Evolutionary conservation across 2,329 filamentous ascomycete genomes (phyloP).

Genomic region (Ophiostoma pallidulum): DNA sequence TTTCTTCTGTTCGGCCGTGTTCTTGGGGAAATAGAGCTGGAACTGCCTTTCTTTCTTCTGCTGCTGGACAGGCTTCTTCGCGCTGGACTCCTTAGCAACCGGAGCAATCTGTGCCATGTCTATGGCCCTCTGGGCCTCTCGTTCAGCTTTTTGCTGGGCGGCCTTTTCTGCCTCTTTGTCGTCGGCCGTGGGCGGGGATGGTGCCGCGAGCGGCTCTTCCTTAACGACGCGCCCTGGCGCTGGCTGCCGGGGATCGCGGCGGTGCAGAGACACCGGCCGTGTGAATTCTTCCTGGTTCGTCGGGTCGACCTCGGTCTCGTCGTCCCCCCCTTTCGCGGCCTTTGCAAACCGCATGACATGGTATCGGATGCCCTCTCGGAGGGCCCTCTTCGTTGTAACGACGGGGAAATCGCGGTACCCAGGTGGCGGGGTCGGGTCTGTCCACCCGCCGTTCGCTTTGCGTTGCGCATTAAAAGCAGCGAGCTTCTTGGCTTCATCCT

Average conservation of each 20-base stretch:
- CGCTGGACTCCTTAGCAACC: slow-evolving; percentile 51
- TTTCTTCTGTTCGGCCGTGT: slow-evolving; percentile 70
- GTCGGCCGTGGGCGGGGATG: slow-evolving; percentile 33
- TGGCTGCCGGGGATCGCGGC: slow-evolving; percentile 70
- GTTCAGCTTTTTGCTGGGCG: slow-evolving; percentile 65
- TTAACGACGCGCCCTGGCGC: slow-evolving; percentile 55
- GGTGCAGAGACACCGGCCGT: slow-evolving; percentile 77
- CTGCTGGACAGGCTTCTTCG: slow-evolving; percentile 30
- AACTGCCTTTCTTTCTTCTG: slow-evolving; percentile 69
- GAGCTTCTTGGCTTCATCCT: slow-evolving; percentile 19
- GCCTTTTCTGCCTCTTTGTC: slow-evolving; percentile 52
- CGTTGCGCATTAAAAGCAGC: slow-evolving; percentile 33
- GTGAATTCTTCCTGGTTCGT: slow-evolving; percentile 69
- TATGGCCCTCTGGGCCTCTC: slow-evolving; percentile 74
- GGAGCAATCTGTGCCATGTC: slow-evolving; percentile 92
- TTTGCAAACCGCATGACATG: slow-evolving; percentile 76
- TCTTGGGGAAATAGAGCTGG: slow-evolving; percentile 74
- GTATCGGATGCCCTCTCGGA: slow-evolving; percentile 71
- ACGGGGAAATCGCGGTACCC: slow-evolving; percentile 50
- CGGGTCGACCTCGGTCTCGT: slow-evolving; percentile 51
- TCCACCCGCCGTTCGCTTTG: slow-evolving; percentile 47
- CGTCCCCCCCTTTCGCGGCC: slow-evolving; percentile 42
- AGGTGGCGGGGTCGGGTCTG: slow-evolving; percentile 34
- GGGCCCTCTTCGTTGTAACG: slow-evolving; percentile 69
- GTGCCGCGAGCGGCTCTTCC: slow-evolving; percentile 38